A percentile compares a stretch with the other conserved stretches of the same genome.
These are phyloP conservation scores for Hyphodiscus hymeniophilus DNA, from an alignment of 495 filamentous ascomycete species.

Conservation along the genomic window DNA sequence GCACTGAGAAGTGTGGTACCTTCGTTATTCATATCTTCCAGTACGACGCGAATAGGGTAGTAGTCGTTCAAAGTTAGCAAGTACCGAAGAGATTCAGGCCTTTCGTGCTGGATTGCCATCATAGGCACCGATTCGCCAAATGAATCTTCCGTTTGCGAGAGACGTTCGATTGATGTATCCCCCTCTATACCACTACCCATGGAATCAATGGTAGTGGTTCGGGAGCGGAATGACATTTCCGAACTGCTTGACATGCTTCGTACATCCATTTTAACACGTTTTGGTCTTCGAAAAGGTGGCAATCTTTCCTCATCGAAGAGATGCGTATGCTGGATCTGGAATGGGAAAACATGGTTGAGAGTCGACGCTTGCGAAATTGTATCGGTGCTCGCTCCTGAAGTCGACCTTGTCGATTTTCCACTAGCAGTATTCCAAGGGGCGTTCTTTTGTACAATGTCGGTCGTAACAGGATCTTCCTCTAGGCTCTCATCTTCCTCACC, in stretches of 20 bases:
- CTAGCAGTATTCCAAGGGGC: slow-evolving; percentile 32
- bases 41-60: slow-evolving; percentile 56
- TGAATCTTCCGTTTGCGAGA: slow-evolving; percentile 72
- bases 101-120: slow-evolving; percentile 87
- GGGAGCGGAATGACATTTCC: slow-evolving; percentile 65
- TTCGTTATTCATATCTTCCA: slow-evolving; percentile 81
- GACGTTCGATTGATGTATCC: slow-evolving; percentile 73
- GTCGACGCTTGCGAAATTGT: slow-evolving; percentile 42
- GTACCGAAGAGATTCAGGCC: slow-evolving; percentile 62
- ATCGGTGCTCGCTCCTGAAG: slow-evolving; percentile 34
- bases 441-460: slow-evolving; percentile 28
- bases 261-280: slow-evolving; percentile 82
- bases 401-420: slow-evolving; percentile 36
- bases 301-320: slow-evolving; percentile 18
- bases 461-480: slow-evolving; percentile 23
- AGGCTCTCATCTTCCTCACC: slow-evolving; percentile 39
- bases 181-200: slow-evolving; percentile 67
- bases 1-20: slow-evolving; percentile 86
- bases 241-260: slow-evolving; percentile 83
- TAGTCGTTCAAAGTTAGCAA: slow-evolving; percentile 68
- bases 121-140: slow-evolving; percentile 83
- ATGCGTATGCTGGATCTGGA: slow-evolving; percentile 51
- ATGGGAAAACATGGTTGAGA: slow-evolving; percentile 83
- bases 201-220: slow-evolving; percentile 68
- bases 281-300: slow-evolving; percentile 47